Conservation (phyloP, 306 rosid species). For the Rosa rugosa region DNA sequence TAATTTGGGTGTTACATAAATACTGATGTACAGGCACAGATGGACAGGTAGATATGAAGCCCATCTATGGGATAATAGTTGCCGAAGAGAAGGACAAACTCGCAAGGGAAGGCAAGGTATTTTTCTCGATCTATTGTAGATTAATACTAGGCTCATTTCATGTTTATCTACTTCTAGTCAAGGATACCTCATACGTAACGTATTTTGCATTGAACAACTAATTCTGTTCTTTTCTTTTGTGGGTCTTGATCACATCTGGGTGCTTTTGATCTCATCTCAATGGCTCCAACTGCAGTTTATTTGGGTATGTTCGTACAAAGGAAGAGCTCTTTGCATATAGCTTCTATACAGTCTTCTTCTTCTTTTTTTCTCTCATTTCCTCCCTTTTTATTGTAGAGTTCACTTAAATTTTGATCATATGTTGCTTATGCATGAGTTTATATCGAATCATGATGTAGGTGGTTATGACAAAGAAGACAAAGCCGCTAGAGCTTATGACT, state of each 20-base stretch:
- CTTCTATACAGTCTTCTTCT: neutral
- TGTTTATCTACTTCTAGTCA: neutral
- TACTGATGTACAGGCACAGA: slow-evolving; percentile 57
- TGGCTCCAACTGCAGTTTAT: slow-evolving; percentile 55
- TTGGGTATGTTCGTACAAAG: slow-evolving; percentile 55
- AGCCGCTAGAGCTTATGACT: slow-evolving; percentile 92
- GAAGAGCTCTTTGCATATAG: neutral
- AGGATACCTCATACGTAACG: neutral
- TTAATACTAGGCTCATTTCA: neutral
- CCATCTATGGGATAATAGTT: slow-evolving; percentile 92
- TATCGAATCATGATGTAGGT: slow-evolving; percentile 39
- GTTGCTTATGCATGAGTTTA: neutral
- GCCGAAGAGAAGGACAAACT: slow-evolving; percentile 97
- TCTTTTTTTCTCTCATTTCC: neutral
- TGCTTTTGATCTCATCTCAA: slow-evolving; percentile 35
- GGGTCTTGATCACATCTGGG: slow-evolving; percentile 9
- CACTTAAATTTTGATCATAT: neutral
- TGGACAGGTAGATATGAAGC: slow-evolving; percentile 99
- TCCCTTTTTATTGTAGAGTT: neutral
- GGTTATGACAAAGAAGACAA: slow-evolving; percentile 97
- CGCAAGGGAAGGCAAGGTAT: slow-evolving; percentile 95
- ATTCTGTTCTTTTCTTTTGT: slow-evolving; percentile 12
- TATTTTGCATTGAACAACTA: slow-evolving; percentile 11
- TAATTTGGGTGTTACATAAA: neutral
- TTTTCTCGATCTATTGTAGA: neutral